Evolutionary conservation across 805 yeast genomes (phyloP).

Genomic region (Metschnikowia sp.): DNA sequence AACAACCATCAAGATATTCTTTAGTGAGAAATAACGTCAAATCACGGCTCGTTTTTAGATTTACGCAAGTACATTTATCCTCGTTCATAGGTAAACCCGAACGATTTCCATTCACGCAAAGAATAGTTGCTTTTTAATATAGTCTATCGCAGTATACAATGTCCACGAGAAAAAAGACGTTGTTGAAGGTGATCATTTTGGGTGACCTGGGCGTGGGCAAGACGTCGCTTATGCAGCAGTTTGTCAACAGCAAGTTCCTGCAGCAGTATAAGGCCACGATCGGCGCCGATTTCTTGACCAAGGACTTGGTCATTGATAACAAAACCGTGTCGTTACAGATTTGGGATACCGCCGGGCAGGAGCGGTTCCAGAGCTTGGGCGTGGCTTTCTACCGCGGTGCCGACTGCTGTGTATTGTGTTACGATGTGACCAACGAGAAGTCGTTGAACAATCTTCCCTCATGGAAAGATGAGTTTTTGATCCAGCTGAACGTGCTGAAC

Average conservation of each 20-base stretch:
- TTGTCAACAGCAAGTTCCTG: slow-evolving; percentile 89
- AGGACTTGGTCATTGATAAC: slow-evolving; percentile 83
- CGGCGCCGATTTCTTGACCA: slow-evolving; percentile 95
- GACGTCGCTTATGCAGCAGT: slow-evolving; percentile 95
- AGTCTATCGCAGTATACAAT: slow-evolving; percentile 18
- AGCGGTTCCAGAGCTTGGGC: slow-evolving; percentile 92
- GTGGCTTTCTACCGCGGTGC: slow-evolving; percentile 98
- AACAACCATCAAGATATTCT: too few species aligned
- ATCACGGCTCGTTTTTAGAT: too few species aligned
- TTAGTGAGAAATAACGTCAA: too few species aligned
- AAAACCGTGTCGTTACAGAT: slow-evolving; percentile 78
- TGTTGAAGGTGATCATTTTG: slow-evolving; percentile 81
- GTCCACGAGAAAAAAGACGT: slow-evolving; percentile 70
- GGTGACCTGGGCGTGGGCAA: slow-evolving; percentile 99
- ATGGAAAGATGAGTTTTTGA: slow-evolving; percentile 94
- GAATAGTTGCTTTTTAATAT: too few species aligned
- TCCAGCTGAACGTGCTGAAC: slow-evolving; percentile 89
- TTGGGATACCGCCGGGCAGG: slow-evolving; percentile 50
- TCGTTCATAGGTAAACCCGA: too few species aligned
- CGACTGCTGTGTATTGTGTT: slow-evolving; percentile 94
- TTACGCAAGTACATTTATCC: too few species aligned
- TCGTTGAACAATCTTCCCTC: slow-evolving; percentile 83
- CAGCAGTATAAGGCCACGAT: slow-evolving; percentile 97
- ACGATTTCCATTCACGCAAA: too few species aligned
- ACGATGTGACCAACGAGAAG: slow-evolving; percentile 92